phyloP scores from a whole-genome alignment of 768 basidiomycete genomes.

The Steccherinum ochraceum region DNA sequence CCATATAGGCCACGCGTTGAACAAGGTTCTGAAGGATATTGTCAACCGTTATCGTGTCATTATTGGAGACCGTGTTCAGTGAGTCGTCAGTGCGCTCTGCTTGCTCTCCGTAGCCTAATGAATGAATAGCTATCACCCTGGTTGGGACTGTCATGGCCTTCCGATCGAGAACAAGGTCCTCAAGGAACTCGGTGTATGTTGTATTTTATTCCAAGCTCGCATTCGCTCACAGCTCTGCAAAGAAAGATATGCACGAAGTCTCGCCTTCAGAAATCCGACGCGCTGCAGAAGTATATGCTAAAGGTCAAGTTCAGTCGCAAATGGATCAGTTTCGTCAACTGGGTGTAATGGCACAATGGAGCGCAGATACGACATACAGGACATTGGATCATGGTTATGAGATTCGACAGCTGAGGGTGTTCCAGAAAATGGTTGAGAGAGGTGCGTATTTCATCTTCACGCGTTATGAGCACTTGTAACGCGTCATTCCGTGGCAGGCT shows the following conservation, averaged over 20 bases:
- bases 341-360: slow-evolving; percentile 93
- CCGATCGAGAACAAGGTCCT: slow-evolving; percentile 96
- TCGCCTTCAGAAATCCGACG: slow-evolving; percentile 55
- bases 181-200: slow-evolving; percentile 59
- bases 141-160: slow-evolving; percentile 98
- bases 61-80: slow-evolving; percentile 78
- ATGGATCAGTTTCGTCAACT: slow-evolving; percentile 73
- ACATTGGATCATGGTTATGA: slow-evolving; percentile 88
- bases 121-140: slow-evolving; percentile 87
- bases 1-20: slow-evolving; percentile 95
- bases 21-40: slow-evolving; percentile 95
- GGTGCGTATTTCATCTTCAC: slow-evolving; percentile 35
- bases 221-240: slow-evolving; percentile 4
- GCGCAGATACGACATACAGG: slow-evolving; percentile 62
- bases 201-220: slow-evolving; percentile 2
- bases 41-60: slow-evolving; percentile 85
- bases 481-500: slow-evolving; percentile 40
- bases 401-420: slow-evolving; percentile 79
- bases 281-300: slow-evolving; percentile 68
- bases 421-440: slow-evolving; percentile 82
- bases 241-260: slow-evolving; percentile 55
- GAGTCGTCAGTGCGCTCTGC: slow-evolving; percentile 23
- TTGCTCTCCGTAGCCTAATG: background rate
- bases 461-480: slow-evolving; percentile 6
- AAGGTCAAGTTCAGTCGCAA: slow-evolving; percentile 69